Conservation (phyloP, 139 green algal genomes). For the Tetratostichococcus sp. region DNA sequence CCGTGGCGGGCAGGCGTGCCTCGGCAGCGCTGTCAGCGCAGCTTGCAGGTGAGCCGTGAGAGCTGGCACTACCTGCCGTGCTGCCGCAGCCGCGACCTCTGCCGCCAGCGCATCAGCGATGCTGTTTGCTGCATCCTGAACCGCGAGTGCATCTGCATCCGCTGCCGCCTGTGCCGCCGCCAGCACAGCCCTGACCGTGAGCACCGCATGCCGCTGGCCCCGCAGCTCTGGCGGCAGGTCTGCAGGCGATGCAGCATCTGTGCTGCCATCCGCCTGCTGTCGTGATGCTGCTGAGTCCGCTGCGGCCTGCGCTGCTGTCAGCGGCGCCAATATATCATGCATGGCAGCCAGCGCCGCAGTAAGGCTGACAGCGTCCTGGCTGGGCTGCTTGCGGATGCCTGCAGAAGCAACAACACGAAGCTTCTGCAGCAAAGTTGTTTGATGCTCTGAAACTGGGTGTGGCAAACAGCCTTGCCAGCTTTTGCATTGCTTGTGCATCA, state of each 20-base stretch:
- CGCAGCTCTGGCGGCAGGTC: not conserved
- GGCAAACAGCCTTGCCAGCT: no score
- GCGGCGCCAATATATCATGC: not conserved
- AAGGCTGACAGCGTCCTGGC: not conserved
- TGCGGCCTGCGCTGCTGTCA: not conserved
- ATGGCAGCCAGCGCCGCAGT: not conserved
- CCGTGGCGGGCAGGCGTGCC: no score
- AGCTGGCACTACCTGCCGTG: not conserved
- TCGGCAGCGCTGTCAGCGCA: not conserved
- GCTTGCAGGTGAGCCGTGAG: not conserved
- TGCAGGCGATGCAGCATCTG: no score
- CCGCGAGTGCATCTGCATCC: not conserved
- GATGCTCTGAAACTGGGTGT: no score
- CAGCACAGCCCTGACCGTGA: not conserved
- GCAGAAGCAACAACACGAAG: not conserved
- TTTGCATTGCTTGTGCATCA: no score
- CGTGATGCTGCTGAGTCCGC: not conserved
- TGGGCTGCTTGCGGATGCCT: not conserved
- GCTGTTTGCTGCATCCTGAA: not conserved
- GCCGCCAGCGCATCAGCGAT: not conserved
- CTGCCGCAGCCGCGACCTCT: not conserved
- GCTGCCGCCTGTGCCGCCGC: not conserved
- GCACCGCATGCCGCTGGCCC: not conserved
- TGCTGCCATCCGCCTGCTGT: no score
- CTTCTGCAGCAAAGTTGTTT: no score